Base-by-base conservation (phyloP, 2,329 filamentous ascomycete genomes). In the Pseudomassariella vexata region DNA sequence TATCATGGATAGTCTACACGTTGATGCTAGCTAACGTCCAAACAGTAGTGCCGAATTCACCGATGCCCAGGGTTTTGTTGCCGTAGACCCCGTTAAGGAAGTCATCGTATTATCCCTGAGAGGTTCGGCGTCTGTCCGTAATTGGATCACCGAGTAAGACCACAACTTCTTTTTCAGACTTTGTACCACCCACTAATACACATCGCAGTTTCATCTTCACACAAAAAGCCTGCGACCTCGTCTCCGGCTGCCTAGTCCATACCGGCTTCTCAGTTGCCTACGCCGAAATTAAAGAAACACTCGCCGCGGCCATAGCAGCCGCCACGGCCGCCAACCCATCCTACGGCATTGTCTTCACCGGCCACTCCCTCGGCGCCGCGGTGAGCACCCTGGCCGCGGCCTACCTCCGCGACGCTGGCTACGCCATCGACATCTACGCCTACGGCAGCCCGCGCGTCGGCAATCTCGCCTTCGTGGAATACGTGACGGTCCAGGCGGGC, bases 331-430 rank as follows among this genome's bases (percentile, higher is more conserved):
- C 61, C 18, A 56, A 76, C 56, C 74, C 77, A 1, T 40, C 38
- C 28, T 81, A 70, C 60, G 53, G 53, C 27, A 49, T 83, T 49
- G 51, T 80, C 12, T 54, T 69, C n/a, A 77, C 78, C 0, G 82
- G 82, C 21, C 81, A 85, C 61, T 82, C 76, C 8, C 72, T 86
- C 4, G 82, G 82, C 28, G 82, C 65, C 17, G 79, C 79, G 6
- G 61, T 85, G 3, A 76, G 71, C 23, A 75, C 70, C 6, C 52
- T 86, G 5, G 79, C 66, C 0, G 73, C 67, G 0, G 73, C 68
- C 1, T 65, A 73, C 42, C 57, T 83, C 14, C 69, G 78, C 28
- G 52, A 53, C 5, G 47, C 51, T 8, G 74, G 70, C 24, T 56
- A 59, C 37, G 41, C 56, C 2, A 54, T 64, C 30, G 76, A 80